Evolutionary conservation across 495 filamentous ascomycete genomes (phyloP), one percentile per base, ranked within the genome.

Genomic region (Acidomyces sp.): DNA sequence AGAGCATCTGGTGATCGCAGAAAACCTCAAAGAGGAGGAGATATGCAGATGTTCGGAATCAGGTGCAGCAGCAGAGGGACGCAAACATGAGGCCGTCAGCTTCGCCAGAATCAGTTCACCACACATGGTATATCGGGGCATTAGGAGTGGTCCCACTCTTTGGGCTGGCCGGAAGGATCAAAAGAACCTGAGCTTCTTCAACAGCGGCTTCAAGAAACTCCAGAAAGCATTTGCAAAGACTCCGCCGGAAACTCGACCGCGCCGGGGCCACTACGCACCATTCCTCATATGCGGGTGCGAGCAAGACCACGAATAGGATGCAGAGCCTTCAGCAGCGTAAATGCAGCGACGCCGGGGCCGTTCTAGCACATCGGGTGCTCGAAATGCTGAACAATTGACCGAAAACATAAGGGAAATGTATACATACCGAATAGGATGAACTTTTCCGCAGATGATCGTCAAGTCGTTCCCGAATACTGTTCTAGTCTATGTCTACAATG

Each of bases 401-500:
- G 9, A 9, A 29, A 29, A 9, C 25, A 41, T 16, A 34, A 19
- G n/a, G 30, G 19, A 6, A 16, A 12, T 16, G 9, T 19, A 3
- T 6, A 38, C 26, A n/a, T 32, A 45, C 42, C 23, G 16, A 45
- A 29, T 22, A 4, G 24, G n/a, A 37, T 19, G 4, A 6, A 25
- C 21, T 27, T 39, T 32, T 19, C n/a, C n/a, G n/a, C n/a, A n/a
- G n/a, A n/a, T 23, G 31, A 17, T 38, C 34, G 42, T 45, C n/a
- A 45, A 11, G 24, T 45, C 42, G 42, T 38, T 20, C 33, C 34
- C 7, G 31, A 18, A 9, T 15, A 25, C 16, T 13, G 3, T 37
- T 35, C 42, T 39, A 38, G 34, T 45, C 42, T 45, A 45, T 45
- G 42, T 45, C 42, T 45, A 45, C 19, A 30, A 23, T 21, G 19